Base-by-base conservation (phyloP, 2,329 filamentous ascomycete genomes). In the Monilinia fructicola region DNA sequence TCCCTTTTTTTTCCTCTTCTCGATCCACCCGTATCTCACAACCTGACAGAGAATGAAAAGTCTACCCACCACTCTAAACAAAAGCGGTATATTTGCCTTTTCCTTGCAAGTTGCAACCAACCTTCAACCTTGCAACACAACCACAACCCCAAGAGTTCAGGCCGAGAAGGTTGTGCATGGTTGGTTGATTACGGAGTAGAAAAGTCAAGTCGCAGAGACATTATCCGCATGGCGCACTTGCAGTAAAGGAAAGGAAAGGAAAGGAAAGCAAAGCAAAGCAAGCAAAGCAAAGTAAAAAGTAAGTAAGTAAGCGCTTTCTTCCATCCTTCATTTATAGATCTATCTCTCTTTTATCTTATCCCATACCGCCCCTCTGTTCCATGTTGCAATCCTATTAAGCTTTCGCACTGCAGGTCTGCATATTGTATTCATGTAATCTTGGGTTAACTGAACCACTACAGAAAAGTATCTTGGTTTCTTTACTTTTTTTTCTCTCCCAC, bases 31-130 rank as follows among this genome's bases (percentile, higher is more conserved):
- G 31, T 16, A 46, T 46, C 55, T 23, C 23, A n/a, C 46, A n/a
- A 14, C 28, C 26, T n/a, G 28, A 26, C 21, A 21, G 50, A 21
- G 42, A 26, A 44, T 14, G 40, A 12, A 58, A 46, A 46, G 26
- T 46, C 40, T 23, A 46, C 55, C 55, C 55, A 31, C 40, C 40
- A 21, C 14, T 42, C 31, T 58, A 40, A 59, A 40, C 23, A 31
- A 59, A 28, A 48, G 31, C 42, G 40, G 56, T 48, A 48, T 21
- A 59, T 46, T 48, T 46, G 42, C 28, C 40, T 48, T 46, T 40
- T 11, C 56, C 56, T 59, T 59, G 56, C 56, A 59, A 59, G 26
- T 9, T 40, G 12, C 38, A 40, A 40, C 38, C 56, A 59, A 59
- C 42, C 12, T 40, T 40, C 38, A 40, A 40, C 38, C 56, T 35